Evolutionary conservation across 495 filamentous ascomycete genomes (phyloP).

Genomic region (Jackrogersella multiformis): DNA sequence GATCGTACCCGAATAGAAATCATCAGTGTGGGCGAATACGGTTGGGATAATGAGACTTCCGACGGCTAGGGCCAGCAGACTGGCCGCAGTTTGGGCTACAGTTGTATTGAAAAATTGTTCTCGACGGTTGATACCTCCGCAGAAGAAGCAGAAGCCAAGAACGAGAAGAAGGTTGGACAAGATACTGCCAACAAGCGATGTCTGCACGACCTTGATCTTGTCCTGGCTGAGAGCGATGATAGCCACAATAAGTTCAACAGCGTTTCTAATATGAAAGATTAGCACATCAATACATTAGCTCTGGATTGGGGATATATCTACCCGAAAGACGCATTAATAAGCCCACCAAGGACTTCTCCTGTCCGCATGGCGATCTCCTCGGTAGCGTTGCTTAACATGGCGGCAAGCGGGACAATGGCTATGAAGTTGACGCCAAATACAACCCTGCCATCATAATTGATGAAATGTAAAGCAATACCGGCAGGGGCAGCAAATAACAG

Average conservation of each 20-base stretch:
- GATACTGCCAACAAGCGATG: conserved; percentile 89
- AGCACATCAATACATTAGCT: conserved; percentile 18
- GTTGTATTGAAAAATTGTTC: conserved; percentile 93
- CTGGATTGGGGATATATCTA: conserved; percentile 52
- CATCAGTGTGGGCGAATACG: conserved; percentile 71
- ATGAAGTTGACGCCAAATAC: conserved; percentile 91
- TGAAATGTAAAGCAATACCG: conserved; percentile 77
- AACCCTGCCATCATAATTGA: conserved; percentile 61
- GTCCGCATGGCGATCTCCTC: conserved; percentile 86
- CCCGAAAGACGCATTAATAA: conserved; percentile 91
- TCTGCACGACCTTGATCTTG: conserved; percentile 88
- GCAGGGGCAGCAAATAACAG: conserved; percentile 80
- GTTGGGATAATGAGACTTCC: conserved; percentile 88
- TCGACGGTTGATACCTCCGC: conserved; percentile 78
- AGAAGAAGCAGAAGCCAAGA: conserved; percentile 93
- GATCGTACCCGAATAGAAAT: conserved; percentile 35
- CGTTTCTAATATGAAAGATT: conserved; percentile 68
- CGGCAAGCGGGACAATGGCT: conserved; percentile 89
- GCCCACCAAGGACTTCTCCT: conserved; percentile 85
- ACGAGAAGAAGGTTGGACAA: conserved; percentile 92
- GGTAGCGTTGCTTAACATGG: conserved; percentile 88
- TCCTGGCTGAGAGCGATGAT: conserved; percentile 79
- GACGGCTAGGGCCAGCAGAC: conserved; percentile 80
- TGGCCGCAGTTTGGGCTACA: conserved; percentile 91
- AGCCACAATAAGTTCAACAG: conserved; percentile 90